A percentile compares a stretch with the other conserved stretches of the same genome.
Evolutionary conservation across 371 early-diverging fungal genomes (phyloP).

Genomic region (Globomyces sp.): DNA sequence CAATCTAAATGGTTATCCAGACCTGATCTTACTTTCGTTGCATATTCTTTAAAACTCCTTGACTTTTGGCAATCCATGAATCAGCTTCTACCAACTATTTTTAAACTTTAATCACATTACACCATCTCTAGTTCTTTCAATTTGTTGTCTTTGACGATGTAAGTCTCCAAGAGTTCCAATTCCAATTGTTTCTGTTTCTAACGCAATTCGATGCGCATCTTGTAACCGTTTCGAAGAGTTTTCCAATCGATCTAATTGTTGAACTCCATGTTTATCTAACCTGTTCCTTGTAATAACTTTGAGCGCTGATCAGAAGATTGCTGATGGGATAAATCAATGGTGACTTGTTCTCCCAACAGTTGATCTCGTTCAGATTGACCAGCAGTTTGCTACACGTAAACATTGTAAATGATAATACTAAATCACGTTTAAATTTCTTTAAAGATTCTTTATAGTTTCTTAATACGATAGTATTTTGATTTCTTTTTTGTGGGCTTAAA

Average conservation of each 20-base stretch:
- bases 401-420: constrained; percentile 46
- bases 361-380: constrained; percentile 39
- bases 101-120: constrained; percentile 47
- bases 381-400: background rate
- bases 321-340: constrained; percentile 37
- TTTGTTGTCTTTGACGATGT: constrained; percentile 87
- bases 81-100: constrained; percentile 79
- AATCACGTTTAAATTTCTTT: constrained; percentile 70
- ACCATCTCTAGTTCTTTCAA: constrained; percentile 78
- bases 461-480: constrained; percentile 69
- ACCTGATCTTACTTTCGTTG: constrained; percentile 71
- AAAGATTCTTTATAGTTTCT: constrained; percentile 74
- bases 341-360: constrained; percentile 32
- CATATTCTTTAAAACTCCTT: constrained; percentile 87
- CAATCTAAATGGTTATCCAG: constrained; percentile 57
- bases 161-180: constrained; percentile 78
- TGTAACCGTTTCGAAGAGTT: constrained; percentile 76
- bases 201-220: constrained; percentile 84
- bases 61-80: constrained; percentile 82
- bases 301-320: constrained; percentile 67
- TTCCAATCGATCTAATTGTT: constrained; percentile 62
- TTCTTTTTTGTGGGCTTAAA: constrained; percentile 64
- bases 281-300: constrained; percentile 74
- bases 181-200: constrained; percentile 87
- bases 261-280: background rate